Conservation (phyloP, 768 basidiomycete species). For the Psilocybe cubensis region DNA sequence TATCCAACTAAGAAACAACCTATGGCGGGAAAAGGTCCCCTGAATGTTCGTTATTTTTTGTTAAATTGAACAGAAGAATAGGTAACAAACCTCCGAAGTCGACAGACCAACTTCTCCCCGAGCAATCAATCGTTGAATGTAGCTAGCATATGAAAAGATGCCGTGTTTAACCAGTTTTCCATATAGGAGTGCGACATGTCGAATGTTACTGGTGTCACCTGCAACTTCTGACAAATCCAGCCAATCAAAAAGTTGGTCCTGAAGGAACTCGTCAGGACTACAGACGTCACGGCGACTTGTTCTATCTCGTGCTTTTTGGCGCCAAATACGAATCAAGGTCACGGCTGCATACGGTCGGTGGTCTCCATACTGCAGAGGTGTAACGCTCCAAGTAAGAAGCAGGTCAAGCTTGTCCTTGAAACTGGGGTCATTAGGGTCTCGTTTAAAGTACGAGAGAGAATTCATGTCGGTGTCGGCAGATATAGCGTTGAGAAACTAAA, state of each 20-base stretch:
- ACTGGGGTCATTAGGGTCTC: slow-evolving; percentile 39
- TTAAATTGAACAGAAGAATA: neutral
- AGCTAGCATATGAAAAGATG: slow-evolving; percentile 74
- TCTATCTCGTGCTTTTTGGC: slow-evolving; percentile 61
- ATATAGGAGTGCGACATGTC: slow-evolving; percentile 66
- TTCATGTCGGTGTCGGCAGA: slow-evolving; percentile 65
- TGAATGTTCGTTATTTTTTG: slow-evolving; percentile 26
- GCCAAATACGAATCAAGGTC: slow-evolving; percentile 67
- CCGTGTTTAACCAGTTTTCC: slow-evolving; percentile 73
- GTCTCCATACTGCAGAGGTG: slow-evolving; percentile 80
- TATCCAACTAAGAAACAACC: slow-evolving; percentile 71
- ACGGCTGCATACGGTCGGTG: slow-evolving; percentile 79
- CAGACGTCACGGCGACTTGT: slow-evolving; percentile 64
- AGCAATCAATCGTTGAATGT: slow-evolving; percentile 82
- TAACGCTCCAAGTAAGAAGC: slow-evolving; percentile 81
- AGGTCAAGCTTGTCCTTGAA: slow-evolving; percentile 76
- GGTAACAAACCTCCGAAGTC: slow-evolving; percentile 48
- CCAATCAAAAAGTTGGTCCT: slow-evolving; percentile 84
- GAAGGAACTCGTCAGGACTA: slow-evolving; percentile 65
- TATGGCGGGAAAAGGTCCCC: slow-evolving; percentile 62
- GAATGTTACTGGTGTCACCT: slow-evolving; percentile 55
- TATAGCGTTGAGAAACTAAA: slow-evolving; percentile 78
- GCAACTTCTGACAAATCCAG: slow-evolving; percentile 69
- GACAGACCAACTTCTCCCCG: slow-evolving; percentile 71
- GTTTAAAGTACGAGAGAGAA: slow-evolving; percentile 60